Conservation (phyloP, 805 yeast species). For the Teunomyces aglyptinius region DNA sequence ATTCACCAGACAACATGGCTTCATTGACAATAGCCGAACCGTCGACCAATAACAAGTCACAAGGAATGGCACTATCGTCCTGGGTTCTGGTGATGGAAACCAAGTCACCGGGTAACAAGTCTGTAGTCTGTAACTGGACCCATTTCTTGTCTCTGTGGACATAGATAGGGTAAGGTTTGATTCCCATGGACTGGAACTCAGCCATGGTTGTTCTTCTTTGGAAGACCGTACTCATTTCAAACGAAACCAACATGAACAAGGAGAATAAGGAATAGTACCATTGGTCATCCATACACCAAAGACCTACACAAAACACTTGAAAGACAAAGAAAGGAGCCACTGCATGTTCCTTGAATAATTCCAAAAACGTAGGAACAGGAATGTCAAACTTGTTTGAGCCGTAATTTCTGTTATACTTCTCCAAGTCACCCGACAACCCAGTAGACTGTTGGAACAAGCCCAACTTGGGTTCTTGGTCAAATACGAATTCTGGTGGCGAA, state of each 20-base stretch:
- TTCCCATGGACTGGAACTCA: constrained; percentile 96
- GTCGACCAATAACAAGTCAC: constrained; percentile 81
- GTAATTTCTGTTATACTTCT: constrained; percentile 52
- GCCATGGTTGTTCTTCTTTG: constrained; percentile 93
- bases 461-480: constrained; percentile 59
- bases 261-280: constrained; percentile 95
- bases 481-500: constrained; percentile 77
- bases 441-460: constrained; percentile 51
- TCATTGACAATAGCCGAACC: constrained; percentile 96
- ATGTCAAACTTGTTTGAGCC: constrained; percentile 91
- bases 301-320: constrained; percentile 91
- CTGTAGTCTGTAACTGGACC: constrained; percentile 66
- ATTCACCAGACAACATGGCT: constrained; percentile 98
- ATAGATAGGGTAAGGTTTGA: constrained; percentile 81
- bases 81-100: constrained; percentile 84
- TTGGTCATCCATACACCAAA: constrained; percentile 95
- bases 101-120: constrained; percentile 86
- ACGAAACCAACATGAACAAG: constrained; percentile 85
- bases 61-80: constrained; percentile 91
- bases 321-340: constrained; percentile 97
- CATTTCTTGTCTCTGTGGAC: constrained; percentile 71
- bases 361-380: constrained; percentile 88
- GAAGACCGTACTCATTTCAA: constrained; percentile 92
- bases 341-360: constrained; percentile 94
- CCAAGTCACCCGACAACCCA: constrained; percentile 58